Base-by-base conservation (phyloP, 2,329 filamentous ascomycete genomes). In the Ascochyta koolunga region DNA sequence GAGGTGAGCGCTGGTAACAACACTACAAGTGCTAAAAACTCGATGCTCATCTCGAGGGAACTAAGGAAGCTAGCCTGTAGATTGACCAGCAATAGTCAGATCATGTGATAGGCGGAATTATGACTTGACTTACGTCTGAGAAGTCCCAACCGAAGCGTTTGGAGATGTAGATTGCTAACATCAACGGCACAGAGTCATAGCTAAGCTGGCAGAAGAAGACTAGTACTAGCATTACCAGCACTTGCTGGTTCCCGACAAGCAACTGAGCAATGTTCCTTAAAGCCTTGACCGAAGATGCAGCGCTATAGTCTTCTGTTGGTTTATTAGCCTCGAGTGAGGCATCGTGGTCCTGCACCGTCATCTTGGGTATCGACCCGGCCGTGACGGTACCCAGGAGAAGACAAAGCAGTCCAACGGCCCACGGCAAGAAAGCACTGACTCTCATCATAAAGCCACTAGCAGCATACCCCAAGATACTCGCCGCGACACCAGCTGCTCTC, bases 91-190 rank as follows among this genome's bases (percentile, higher is more conserved):
- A 56, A 44, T 43, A 29, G 27, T 24, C 16, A n/a, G 5, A 4
- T 11, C 8, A 5, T 39, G 4, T 15, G 10, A 22, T 10, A 5
- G 21, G 2, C 11, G 31, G n/a, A 9, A 18, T 15, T 9, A 27
- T 18, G 16, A n/a, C 4, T 16, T 16, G 6, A 54, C 62, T 58
- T 51, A 65, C 62, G 33, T 63, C 29, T 21, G 60, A 47, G 21
- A 65, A 63, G 1, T 18, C 45, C 62, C 62, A 65, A 1, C 52
- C 54, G 31, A 56, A 65, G 1, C 60, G 52, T 38, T 63, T 63
- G 11, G 58, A 63, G 11, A 65, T 50, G 16, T 63, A 63, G 19
- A 65, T 60, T 2, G 57, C 43, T 33, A 65, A 21, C 58, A 65
- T 62, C 29, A 58, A 35, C 0, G 60, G 58, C 1, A 63, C 50